Evolutionary conservation across 805 yeast genomes (phyloP).

Genomic region (Komagataella populi): DNA sequence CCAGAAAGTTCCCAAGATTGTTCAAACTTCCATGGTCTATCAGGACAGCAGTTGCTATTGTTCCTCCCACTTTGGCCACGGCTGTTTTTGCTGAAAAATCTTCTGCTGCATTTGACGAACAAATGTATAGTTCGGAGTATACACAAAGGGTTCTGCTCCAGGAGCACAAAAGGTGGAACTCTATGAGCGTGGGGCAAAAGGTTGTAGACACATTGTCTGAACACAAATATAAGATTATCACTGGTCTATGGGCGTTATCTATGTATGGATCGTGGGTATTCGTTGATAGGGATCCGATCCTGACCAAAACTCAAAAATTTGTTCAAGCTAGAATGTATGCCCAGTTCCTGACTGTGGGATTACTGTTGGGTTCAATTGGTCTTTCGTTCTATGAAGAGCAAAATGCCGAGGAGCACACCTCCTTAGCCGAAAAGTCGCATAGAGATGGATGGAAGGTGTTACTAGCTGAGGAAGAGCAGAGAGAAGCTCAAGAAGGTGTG

Average conservation of each 20-base stretch:
- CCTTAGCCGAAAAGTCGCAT: constrained; percentile 22
- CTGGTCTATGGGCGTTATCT: constrained; percentile 70
- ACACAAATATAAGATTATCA: constrained; percentile 54
- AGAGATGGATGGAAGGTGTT: background rate
- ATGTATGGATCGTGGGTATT: constrained; percentile 66
- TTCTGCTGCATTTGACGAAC: constrained; percentile 50
- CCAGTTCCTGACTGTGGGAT: constrained; percentile 63
- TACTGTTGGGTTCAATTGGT: constrained; percentile 57
- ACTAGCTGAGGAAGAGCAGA: constrained; percentile 2
- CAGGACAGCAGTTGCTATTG: constrained; percentile 50
- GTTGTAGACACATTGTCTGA: constrained; percentile 31
- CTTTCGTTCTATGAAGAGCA: constrained; percentile 52
- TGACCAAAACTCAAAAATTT: constrained; percentile 67
- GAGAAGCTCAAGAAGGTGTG: background rate
- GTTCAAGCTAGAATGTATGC: constrained; percentile 90
- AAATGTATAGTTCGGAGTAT: constrained; percentile 38
- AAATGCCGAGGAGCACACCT: constrained; percentile 23
- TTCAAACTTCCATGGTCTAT: constrained; percentile 39
- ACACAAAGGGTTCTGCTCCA: constrained; percentile 26
- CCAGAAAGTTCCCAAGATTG: constrained; percentile 26
- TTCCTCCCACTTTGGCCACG: constrained; percentile 51
- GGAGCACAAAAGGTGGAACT: constrained; percentile 37
- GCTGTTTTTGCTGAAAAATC: constrained; percentile 62
- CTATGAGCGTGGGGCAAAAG: constrained; percentile 34
- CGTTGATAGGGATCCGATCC: constrained; percentile 60